Percentiles rank a stretch among this genome's conserved stretches.
These are phyloP conservation scores for Protomyces pachydermus DNA, from an alignment of 1,139 yeast genomes.

Conservation along the genomic window DNA sequence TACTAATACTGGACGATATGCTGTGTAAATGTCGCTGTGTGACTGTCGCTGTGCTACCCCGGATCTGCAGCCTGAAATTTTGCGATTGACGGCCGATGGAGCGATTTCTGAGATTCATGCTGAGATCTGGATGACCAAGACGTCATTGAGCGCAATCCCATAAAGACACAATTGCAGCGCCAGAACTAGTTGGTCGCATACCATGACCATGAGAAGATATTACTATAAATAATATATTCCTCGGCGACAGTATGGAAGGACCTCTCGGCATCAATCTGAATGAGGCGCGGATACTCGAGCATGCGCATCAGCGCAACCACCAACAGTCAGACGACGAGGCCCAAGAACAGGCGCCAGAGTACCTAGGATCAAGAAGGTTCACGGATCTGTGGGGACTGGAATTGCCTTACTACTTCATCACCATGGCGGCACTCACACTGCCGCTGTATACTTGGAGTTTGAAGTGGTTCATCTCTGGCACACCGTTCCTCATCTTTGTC, in stretches of 20 bases:
- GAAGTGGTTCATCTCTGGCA: conserved; percentile 14
- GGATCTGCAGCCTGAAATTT: too few species aligned
- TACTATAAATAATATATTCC: too few species aligned
- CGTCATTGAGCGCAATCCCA: too few species aligned
- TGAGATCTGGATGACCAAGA: too few species aligned
- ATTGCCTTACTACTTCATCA: conserved; percentile 12
- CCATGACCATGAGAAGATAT: too few species aligned
- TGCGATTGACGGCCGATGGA: too few species aligned
- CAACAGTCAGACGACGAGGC: background rate
- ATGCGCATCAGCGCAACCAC: background rate
- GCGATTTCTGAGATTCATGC: too few species aligned
- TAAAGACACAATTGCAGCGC: too few species aligned
- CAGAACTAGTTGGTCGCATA: too few species aligned
- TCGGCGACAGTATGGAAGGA: background rate
- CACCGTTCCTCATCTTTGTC: conserved; percentile 5
- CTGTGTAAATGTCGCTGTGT: too few species aligned
- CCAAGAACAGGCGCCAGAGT: background rate
- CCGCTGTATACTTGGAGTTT: conserved; percentile 15
- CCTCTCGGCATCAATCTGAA: background rate
- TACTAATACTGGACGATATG: too few species aligned
- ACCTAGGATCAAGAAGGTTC: background rate
- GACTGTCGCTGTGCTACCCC: too few species aligned
- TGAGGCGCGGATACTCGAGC: background rate
- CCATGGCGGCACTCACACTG: conserved; percentile 14
- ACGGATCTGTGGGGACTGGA: conserved; percentile 4